Evolutionary conservation across 257 asterid species (phyloP).

Genomic region (Cruciata laevipes): DNA sequence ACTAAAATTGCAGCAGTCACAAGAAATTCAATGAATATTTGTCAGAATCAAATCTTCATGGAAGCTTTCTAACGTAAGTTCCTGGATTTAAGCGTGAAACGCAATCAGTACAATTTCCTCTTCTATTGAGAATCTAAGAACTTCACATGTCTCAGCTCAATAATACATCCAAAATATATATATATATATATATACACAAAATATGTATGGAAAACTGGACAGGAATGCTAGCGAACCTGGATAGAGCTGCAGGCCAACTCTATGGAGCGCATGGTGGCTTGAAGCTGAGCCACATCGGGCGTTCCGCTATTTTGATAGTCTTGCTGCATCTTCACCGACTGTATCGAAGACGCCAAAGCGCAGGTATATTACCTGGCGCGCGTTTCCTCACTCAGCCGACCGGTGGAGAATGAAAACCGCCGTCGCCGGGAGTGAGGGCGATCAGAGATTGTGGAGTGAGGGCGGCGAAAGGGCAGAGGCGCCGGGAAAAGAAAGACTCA

Average conservation of each 20-base stretch:
- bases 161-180: not conserved
- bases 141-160: not conserved
- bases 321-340: conserved; percentile 35
- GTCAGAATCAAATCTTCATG: not conserved
- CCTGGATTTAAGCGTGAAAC: not conserved
- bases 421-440: not conserved
- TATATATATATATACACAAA: not conserved
- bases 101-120: not conserved
- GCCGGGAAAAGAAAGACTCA: not conserved
- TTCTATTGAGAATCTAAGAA: not conserved
- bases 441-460: not conserved
- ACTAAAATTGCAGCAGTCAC: not conserved
- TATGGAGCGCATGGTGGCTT: conserved; percentile 72
- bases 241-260: conserved; percentile 83
- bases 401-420: not conserved
- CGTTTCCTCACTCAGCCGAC: not conserved
- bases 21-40: not conserved
- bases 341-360: not conserved
- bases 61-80: not conserved
- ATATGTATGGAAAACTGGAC: not conserved
- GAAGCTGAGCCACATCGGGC: conserved; percentile 65
- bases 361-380: not conserved
- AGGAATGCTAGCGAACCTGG: conserved; percentile 40
- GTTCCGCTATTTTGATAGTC: conserved; percentile 33
- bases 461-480: conserved; percentile 1